These are phyloP conservation scores for Euphorbia corollata DNA, from an alignment of 441 rosid genomes.

Conservation along the genomic window DNA sequence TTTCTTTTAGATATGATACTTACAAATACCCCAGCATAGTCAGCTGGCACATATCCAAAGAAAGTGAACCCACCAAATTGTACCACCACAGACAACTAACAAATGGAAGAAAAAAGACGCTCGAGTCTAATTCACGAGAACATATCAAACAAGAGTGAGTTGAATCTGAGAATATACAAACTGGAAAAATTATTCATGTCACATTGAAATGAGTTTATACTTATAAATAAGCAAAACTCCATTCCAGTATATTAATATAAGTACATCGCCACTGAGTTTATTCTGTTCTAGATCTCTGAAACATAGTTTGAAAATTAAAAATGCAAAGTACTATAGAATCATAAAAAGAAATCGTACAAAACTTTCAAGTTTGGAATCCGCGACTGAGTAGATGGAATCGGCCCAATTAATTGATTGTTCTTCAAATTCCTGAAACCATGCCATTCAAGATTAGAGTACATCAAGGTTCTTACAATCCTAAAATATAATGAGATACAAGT, in stretches of 20 bases:
- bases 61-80: slow-evolving; percentile 72
- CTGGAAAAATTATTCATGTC: neutral
- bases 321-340: neutral
- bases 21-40: slow-evolving; percentile 94
- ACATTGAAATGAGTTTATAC: slow-evolving; percentile 19
- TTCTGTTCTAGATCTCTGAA: slow-evolving; percentile 87
- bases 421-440: slow-evolving; percentile 48
- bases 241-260: slow-evolving; percentile 88
- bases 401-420: slow-evolving; percentile 78
- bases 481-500: neutral
- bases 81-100: slow-evolving; percentile 75
- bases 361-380: slow-evolving; percentile 76
- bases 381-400: slow-evolving; percentile 77
- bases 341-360: slow-evolving; percentile 30
- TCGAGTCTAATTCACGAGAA: no score
- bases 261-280: slow-evolving; percentile 79
- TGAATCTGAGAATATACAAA: slow-evolving; percentile 6
- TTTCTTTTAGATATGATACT: slow-evolving; percentile 28
- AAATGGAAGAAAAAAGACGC: neutral
- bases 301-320: slow-evolving; percentile 2
- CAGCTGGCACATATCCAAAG: slow-evolving; percentile 82
- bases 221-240: slow-evolving; percentile 92
- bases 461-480: neutral
- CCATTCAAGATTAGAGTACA: neutral
- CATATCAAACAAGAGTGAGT: no score